phyloP scores from a whole-genome alignment of 176 grass and related monocot genomes.

The Saccharum officinarum region DNA sequence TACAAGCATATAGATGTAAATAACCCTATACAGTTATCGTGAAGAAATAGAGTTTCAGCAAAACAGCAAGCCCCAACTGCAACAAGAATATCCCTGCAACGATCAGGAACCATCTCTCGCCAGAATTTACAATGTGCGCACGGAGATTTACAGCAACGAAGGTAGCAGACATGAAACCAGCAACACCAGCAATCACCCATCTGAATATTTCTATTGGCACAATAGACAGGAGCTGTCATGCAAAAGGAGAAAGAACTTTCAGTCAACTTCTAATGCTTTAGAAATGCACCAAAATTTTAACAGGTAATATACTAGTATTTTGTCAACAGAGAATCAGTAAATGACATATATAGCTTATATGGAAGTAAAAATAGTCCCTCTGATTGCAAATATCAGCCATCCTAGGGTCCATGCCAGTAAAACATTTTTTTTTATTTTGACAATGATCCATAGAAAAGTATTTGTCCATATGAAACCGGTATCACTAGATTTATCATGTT shows the following conservation, averaged over 20 bases:
- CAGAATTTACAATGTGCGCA: conserved; percentile 85
- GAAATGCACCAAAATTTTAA: not conserved
- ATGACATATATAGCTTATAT: not conserved
- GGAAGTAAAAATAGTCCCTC: not conserved
- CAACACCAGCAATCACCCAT: conserved; percentile 83
- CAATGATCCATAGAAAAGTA: not conserved
- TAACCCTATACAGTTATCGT: conserved; percentile 80
- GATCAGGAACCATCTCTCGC: conserved; percentile 89
- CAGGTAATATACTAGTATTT: not conserved
- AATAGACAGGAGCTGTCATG: conserved; percentile 79
- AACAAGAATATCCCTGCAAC: conserved; percentile 93
- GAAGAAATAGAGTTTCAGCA: conserved; percentile 98
- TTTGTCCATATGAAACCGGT: not conserved
- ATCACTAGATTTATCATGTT: not conserved
- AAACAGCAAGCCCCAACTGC: conserved; percentile 79
- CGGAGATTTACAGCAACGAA: conserved; percentile 92
- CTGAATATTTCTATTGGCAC: conserved; percentile 98
- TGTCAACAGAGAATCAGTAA: not conserved
- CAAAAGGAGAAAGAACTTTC: not conserved
- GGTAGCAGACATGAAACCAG: conserved; percentile 96
- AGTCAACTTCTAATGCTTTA: not conserved
- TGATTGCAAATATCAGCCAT: too few relatives aligned
- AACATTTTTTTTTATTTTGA: not conserved
- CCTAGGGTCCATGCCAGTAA: too few relatives aligned
- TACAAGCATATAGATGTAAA: conserved; percentile 25